These are phyloP conservation scores for Lentinula guzmanii DNA, from an alignment of 768 basidiomycete species.

Conservation along the genomic window DNA sequence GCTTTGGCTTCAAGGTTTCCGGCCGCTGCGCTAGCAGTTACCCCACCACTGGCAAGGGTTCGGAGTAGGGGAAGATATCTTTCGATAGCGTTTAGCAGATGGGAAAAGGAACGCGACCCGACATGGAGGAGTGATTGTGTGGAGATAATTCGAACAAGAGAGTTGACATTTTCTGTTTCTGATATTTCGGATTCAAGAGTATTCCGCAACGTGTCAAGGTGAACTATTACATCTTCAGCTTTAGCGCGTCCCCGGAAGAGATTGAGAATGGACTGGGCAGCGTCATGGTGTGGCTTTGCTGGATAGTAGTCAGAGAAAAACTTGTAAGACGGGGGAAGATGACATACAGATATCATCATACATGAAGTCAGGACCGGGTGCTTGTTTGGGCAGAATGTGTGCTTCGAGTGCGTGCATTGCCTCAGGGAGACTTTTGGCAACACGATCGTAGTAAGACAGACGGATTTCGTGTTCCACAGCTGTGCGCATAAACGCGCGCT, in stretches of 20 bases:
- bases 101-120: conserved; percentile 94
- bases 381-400: conserved; percentile 57
- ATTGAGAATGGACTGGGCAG: conserved; percentile 70
- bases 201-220: conserved; percentile 65
- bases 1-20: conserved; percentile 53
- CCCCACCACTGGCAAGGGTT: conserved; percentile 46
- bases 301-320: conserved; percentile 2
- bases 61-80: conserved; percentile 81
- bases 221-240: conserved; percentile 71
- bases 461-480: conserved; percentile 88
- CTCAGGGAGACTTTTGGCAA: conserved; percentile 83
- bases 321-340: conserved; percentile 3
- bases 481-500: conserved; percentile 80
- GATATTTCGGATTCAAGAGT: conserved; percentile 49
- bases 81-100: conserved; percentile 96
- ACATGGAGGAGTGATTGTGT: conserved; percentile 87
- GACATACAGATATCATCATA: conserved; percentile 70
- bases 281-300: conserved; percentile 79
- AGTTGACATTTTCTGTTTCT: conserved; percentile 58
- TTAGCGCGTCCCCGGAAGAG: conserved; percentile 79
- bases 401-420: conserved; percentile 65
- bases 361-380: conserved; percentile 75
- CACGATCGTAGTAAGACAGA: conserved; percentile 88
- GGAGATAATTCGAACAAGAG: conserved; percentile 68
- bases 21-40: conserved; percentile 25